Percentiles rank a stretch among this genome's conserved stretches.
Evolutionary conservation across 108 stramenopile genomes (phyloP).

Genomic region (Skeletonema potamos): DNA sequence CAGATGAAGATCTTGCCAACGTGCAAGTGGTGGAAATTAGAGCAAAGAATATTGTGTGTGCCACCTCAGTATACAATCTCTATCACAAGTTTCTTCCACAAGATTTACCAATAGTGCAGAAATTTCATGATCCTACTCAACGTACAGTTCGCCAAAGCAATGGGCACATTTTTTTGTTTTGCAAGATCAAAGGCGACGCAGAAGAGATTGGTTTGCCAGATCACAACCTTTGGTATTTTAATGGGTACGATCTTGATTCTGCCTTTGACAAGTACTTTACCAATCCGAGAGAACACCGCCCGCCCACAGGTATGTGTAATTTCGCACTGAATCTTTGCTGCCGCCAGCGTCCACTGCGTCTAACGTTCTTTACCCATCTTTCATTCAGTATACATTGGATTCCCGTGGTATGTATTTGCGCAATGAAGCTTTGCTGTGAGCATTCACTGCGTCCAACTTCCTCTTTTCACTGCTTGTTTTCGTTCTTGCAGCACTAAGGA

Average conservation of each 20-base stretch:
- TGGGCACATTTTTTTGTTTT: conserved; percentile 44
- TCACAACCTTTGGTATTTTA: conserved; percentile 50
- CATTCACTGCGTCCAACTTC: too few relatives aligned
- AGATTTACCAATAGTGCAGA: conserved; percentile 37
- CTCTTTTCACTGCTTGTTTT: too few relatives aligned
- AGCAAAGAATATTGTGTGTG: conserved; percentile 49
- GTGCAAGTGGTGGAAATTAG: conserved; percentile 31
- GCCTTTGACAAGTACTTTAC: conserved; percentile 41
- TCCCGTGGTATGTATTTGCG: too few relatives aligned
- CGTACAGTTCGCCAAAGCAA: conserved; percentile 38
- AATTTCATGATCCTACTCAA: conserved; percentile 40
- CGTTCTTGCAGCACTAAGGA: conserved; percentile 48
- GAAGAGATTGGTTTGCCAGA: conserved; percentile 39
- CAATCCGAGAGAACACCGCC: conserved; percentile 43
- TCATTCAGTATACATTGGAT: conserved; percentile 67
- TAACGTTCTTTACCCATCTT: too few relatives aligned
- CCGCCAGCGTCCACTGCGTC: too few relatives aligned
- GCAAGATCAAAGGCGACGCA: conserved; percentile 42
- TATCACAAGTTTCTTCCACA: conserved; percentile 46
- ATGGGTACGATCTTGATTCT: conserved; percentile 40
- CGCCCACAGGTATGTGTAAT: too few relatives aligned
- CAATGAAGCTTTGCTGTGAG: too few relatives aligned
- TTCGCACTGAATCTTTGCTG: too few relatives aligned
- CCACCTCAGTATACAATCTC: conserved; percentile 45
- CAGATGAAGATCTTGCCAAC: conserved; percentile 20